Percentiles rank a stretch among this genome's conserved stretches.
Evolutionary conservation across 2,329 filamentous ascomycete genomes (phyloP).

Genomic region (Akanthomyces muscarius): DNA sequence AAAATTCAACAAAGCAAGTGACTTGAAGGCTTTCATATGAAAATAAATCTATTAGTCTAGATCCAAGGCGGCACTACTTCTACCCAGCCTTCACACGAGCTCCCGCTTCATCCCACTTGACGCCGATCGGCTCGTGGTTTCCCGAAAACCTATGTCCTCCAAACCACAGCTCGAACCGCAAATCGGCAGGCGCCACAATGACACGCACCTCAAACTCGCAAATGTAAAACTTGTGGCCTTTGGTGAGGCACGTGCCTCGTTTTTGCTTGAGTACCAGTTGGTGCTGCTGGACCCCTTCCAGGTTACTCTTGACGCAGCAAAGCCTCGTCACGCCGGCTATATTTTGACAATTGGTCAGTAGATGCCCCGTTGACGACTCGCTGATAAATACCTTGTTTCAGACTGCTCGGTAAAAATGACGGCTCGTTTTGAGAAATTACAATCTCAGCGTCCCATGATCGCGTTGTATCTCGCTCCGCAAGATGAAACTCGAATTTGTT

Average conservation of each 20-base stretch:
- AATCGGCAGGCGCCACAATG: slow-evolving; percentile 51
- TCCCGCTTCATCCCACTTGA: slow-evolving; percentile 30
- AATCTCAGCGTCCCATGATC: slow-evolving; percentile 36
- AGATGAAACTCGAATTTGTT: slow-evolving; percentile 35
- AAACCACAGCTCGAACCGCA: slow-evolving; percentile 45
- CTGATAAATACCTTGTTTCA: slow-evolving; percentile 33
- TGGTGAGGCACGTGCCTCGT: slow-evolving; percentile 30
- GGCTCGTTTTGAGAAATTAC: slow-evolving; percentile 38
- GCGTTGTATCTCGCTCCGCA: slow-evolving; percentile 29
- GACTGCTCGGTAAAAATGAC: slow-evolving; percentile 33
- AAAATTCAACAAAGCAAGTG: too few relatives aligned
- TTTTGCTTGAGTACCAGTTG: slow-evolving; percentile 37
- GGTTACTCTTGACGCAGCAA: slow-evolving; percentile 39
- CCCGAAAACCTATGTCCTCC: slow-evolving; percentile 36
- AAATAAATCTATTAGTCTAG: too few relatives aligned
- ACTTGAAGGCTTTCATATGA: too few relatives aligned
- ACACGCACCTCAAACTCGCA: slow-evolving; percentile 49
- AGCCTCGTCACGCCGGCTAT: slow-evolving; percentile 36
- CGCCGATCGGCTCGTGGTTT: slow-evolving; percentile 35
- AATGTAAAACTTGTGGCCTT: slow-evolving; percentile 36
- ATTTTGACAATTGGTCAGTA: neutral
- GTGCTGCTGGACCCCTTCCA: slow-evolving; percentile 35
- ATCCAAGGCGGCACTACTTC: neutral
- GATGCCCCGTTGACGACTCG: too few relatives aligned
- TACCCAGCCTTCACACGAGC: neutral